phyloP scores from a whole-genome alignment of 2,329 filamentous ascomycete genomes.

The Colletotrichum scovillei region DNA sequence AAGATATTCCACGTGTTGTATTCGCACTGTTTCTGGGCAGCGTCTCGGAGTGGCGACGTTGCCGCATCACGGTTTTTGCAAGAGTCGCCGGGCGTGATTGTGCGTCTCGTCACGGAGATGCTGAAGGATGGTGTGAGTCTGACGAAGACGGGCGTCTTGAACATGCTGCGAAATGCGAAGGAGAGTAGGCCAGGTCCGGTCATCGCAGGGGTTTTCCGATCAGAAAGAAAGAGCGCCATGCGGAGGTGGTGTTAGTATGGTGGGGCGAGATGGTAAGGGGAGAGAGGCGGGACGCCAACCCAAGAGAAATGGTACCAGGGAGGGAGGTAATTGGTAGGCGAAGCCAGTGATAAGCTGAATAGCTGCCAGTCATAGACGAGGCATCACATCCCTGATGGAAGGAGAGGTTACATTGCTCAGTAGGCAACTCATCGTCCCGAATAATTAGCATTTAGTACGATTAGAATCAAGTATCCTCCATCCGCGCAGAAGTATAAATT shows the following conservation, averaged over 20 bases:
- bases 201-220: not conserved
- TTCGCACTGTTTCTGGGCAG: slow-evolving; percentile 1
- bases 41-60: not conserved
- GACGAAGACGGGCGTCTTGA: not conserved
- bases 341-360: too few relatives aligned
- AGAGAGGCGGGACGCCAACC: too few relatives aligned
- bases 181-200: not conserved
- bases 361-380: too few relatives aligned
- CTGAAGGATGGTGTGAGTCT: slow-evolving; percentile 6
- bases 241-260: too few relatives aligned
- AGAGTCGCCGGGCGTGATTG: not conserved
- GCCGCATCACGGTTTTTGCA: not conserved
- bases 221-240: too few relatives aligned
- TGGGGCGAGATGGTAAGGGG: too few relatives aligned
- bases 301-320: too few relatives aligned
- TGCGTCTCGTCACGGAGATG: not conserved
- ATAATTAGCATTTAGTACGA: not conserved
- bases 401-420: not conserved
- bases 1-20: not conserved
- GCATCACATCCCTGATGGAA: not conserved
- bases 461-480: not conserved
- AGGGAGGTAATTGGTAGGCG: too few relatives aligned
- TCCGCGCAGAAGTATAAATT: not conserved
- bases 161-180: not conserved
- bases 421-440: not conserved